Evolutionary conservation across 345 rosid genomes (phyloP).

Genomic region (Anacardium occidentale): DNA sequence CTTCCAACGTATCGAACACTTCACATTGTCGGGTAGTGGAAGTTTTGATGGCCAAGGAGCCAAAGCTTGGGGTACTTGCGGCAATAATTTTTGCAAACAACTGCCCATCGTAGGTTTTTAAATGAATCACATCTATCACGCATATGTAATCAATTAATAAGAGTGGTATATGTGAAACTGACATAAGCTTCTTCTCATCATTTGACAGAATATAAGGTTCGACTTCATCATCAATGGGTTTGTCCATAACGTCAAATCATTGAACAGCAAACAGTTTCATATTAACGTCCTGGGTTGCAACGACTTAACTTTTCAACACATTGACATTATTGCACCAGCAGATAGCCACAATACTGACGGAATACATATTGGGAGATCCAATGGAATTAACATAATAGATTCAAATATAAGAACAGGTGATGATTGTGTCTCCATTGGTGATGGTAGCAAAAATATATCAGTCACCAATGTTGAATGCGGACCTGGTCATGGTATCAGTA

Average conservation of each 20-base stretch:
- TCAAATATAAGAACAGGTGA: conserved; percentile 27
- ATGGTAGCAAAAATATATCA: neutral
- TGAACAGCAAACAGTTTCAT: conserved; percentile 55
- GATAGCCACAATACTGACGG: conserved; percentile 56
- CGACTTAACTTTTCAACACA: conserved; percentile 34
- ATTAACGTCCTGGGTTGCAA: conserved; percentile 42
- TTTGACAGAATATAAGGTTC: conserved; percentile 37
- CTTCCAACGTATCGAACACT: too few species aligned
- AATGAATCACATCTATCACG: neutral
- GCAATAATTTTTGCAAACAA: conserved; percentile 22
- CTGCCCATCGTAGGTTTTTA: conserved; percentile 42
- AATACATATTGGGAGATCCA: conserved; percentile 6
- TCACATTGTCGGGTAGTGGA: too few species aligned
- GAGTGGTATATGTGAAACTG: neutral
- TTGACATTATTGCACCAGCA: conserved; percentile 38
- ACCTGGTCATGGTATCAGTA: too few species aligned
- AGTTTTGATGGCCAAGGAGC: too few species aligned
- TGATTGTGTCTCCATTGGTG: conserved; percentile 17
- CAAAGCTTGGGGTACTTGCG: too few species aligned
- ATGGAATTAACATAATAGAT: conserved; percentile 28
- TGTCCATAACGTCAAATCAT: conserved; percentile 30
- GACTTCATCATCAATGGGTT: conserved; percentile 7
- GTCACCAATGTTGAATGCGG: neutral
- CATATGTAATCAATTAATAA: too few species aligned
- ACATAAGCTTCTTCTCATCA: neutral